These are phyloP conservation scores for Ochetophila trinervis DNA, from an alignment of 306 rosid species.

Conservation along the genomic window DNA sequence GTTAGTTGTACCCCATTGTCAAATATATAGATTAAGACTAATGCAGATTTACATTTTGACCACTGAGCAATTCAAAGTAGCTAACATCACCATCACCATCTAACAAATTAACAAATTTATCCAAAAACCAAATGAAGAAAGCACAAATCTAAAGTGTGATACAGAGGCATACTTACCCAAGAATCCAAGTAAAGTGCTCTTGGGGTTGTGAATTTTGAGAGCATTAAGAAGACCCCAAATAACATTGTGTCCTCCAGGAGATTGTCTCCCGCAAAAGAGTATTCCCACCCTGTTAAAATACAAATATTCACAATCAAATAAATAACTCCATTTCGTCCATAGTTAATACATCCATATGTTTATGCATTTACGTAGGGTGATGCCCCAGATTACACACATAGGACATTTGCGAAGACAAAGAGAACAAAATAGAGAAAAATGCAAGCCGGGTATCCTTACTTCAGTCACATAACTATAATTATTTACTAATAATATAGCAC, in stretches of 20 bases:
- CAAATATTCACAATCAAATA: neutral
- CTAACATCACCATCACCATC: too few relatives aligned
- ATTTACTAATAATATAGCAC: too few relatives aligned
- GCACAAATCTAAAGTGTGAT: conserved; percentile 1
- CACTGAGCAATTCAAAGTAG: too few relatives aligned
- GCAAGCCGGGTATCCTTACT: too few relatives aligned
- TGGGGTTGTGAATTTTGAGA: conserved; percentile 78
- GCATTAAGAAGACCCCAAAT: conserved; percentile 88
- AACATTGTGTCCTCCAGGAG: conserved; percentile 99
- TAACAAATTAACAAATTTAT: neutral
- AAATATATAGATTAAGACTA: too few relatives aligned
- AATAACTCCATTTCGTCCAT: neutral
- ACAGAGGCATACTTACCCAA: conserved; percentile 46
- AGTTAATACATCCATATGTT: too few relatives aligned
- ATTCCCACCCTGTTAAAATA: conserved; percentile 67
- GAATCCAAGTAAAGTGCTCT: conserved; percentile 75
- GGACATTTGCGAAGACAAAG: too few relatives aligned
- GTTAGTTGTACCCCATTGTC: too few relatives aligned
- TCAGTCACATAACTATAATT: too few relatives aligned
- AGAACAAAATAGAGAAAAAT: too few relatives aligned
- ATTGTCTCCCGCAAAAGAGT: conserved; percentile 95
- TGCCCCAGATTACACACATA: too few relatives aligned
- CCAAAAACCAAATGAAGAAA: neutral
- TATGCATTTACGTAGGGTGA: neutral
- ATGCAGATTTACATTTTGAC: too few relatives aligned